phyloP scores from a whole-genome alignment of 306 rosid genomes.

The Quercus bicolor region DNA sequence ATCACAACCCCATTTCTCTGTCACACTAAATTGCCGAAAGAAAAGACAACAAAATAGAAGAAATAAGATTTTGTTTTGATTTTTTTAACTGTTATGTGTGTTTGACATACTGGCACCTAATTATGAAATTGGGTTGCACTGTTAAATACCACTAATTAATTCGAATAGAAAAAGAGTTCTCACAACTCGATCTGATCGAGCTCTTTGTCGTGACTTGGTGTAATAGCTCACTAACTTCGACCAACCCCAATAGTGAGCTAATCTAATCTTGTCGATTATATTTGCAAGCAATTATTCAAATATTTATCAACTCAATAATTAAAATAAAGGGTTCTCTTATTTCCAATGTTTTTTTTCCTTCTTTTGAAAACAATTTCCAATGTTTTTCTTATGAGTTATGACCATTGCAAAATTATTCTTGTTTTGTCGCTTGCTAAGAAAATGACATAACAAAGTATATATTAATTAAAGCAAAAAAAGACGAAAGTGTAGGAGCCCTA shows the following conservation, averaged over 20 bases:
- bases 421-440: conserved; percentile 29
- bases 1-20: conserved; percentile 20
- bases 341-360: conserved; percentile 11
- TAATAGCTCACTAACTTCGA: conserved; percentile 29
- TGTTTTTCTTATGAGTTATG: too few relatives aligned
- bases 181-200: conserved; percentile 47
- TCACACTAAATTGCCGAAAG: conserved; percentile 30
- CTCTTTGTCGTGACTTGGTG: conserved; percentile 36
- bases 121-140: conserved; percentile 30
- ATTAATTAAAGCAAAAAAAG: conserved; percentile 24
- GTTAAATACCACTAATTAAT: conserved; percentile 15
- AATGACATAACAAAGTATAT: conserved; percentile 28
- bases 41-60: conserved; percentile 64
- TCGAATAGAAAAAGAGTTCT: conserved; percentile 14
- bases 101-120: conserved; percentile 64
- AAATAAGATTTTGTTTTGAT: conserved; percentile 47
- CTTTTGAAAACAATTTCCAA: too few relatives aligned
- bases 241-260: conserved; percentile 21
- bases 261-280: conserved; percentile 26
- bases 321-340: conserved; percentile 26
- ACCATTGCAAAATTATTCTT: neutral
- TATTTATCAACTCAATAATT: conserved; percentile 30
- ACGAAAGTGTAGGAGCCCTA: conserved; percentile 27
- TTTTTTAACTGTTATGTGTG: conserved; percentile 36
- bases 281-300: conserved; percentile 5